phyloP scores from a whole-genome alignment of 2,329 filamentous ascomycete genomes.

The Atkinsonella hypoxylon region DNA sequence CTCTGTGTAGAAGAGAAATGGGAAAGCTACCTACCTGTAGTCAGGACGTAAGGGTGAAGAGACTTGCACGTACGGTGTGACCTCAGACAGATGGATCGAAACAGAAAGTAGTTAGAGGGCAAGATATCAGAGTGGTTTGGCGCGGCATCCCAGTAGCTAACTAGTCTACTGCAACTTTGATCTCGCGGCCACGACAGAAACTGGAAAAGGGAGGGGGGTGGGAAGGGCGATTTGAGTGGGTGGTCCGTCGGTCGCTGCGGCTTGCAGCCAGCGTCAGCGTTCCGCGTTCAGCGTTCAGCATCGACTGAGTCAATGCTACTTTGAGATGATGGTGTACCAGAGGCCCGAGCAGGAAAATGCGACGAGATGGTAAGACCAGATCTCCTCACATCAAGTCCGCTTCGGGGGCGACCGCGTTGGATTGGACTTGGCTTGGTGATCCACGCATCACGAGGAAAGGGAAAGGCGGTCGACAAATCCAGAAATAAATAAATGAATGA shows the following conservation, averaged over 20 bases:
- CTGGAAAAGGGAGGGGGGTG: neutral
- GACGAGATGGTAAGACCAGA: too few species aligned
- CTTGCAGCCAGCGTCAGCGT: too few species aligned
- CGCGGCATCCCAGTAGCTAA: constrained; percentile 2
- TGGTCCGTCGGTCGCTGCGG: too few species aligned
- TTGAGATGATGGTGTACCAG: neutral
- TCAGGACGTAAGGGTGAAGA: neutral
- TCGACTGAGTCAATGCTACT: too few species aligned
- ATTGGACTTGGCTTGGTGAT: too few species aligned
- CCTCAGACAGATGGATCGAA: neutral
- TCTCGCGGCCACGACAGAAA: neutral
- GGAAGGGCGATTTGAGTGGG: neutral
- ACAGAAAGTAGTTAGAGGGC: neutral
- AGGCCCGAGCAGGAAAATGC: neutral
- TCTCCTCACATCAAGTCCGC: too few species aligned
- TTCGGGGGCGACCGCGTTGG: too few species aligned
- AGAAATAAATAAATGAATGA: too few species aligned
- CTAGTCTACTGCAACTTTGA: constrained; percentile 2
- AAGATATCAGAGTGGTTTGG: constrained; percentile 1
- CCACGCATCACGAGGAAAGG: neutral
- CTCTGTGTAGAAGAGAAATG: neutral
- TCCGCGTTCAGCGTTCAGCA: too few species aligned
- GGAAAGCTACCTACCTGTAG: neutral
- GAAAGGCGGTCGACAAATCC: constrained; percentile 1
- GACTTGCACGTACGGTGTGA: neutral